Conservation (phyloP, 1,284 basidiomycete species). For the Cryptococcus sp. region DNA sequence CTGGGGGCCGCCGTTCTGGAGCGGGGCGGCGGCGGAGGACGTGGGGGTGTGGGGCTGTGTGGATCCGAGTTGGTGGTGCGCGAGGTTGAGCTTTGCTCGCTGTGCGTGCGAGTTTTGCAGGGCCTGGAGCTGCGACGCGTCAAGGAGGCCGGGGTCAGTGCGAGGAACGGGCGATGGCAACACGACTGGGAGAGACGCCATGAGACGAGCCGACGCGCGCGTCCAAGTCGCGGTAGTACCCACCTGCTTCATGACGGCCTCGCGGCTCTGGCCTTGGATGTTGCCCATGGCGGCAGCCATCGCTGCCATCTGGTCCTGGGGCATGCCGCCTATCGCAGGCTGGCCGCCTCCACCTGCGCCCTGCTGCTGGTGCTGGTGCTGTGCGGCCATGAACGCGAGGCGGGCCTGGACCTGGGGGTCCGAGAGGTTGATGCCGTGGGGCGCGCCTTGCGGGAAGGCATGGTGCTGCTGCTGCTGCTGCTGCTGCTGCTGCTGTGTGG, state of each 20-base stretch:
- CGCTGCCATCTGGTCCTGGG: constrained; percentile 14
- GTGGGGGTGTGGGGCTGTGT: background rate
- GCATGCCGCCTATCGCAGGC: background rate
- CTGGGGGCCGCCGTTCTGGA: constrained; percentile 1
- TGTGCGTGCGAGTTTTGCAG: constrained; percentile 31
- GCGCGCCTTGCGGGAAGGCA: background rate
- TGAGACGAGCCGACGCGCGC: too few species aligned
- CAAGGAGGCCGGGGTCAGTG: background rate
- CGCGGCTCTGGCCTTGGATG: constrained; percentile 29
- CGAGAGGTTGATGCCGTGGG: constrained; percentile 1
- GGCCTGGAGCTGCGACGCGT: constrained; percentile 29
- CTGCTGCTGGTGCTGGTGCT: constrained; percentile 12
- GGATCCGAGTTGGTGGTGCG: constrained; percentile 1
- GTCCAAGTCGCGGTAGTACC: constrained; percentile 10
- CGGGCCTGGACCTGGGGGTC: constrained; percentile 14
- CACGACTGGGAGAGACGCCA: background rate
- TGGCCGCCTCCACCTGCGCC: background rate
- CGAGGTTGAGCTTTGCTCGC: constrained; percentile 15
- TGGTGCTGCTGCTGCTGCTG: constrained; percentile 11
- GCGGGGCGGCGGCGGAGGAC: too few species aligned
- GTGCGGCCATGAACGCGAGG: constrained; percentile 12
- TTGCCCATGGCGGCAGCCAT: constrained; percentile 11
- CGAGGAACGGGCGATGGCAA: background rate
- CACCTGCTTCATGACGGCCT: constrained; percentile 45
- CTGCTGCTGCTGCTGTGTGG: constrained; percentile 7